phyloP scores from a whole-genome alignment of 148 eudicot species.

The Rhododendron ovatum region DNA sequence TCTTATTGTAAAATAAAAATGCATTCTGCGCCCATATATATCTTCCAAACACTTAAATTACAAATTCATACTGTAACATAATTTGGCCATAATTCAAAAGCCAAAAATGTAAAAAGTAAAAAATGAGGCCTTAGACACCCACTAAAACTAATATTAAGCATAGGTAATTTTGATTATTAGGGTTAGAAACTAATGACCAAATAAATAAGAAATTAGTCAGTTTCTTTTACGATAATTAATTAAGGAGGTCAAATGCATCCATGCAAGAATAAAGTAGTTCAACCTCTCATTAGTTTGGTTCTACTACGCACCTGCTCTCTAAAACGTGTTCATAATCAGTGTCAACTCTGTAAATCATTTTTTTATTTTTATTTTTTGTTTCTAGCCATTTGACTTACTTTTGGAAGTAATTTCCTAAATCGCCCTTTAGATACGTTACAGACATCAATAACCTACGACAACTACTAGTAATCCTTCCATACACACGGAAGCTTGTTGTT shows the following conservation, averaged over 20 bases:
- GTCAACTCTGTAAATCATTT: not conserved
- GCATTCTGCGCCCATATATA: too few relatives aligned
- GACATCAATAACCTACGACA: not conserved
- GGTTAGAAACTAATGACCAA: too few relatives aligned
- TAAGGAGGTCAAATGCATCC: not conserved
- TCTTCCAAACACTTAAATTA: too few relatives aligned
- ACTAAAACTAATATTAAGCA: too few relatives aligned
- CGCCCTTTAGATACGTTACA: not conserved
- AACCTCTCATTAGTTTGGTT: not conserved
- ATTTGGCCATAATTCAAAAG: too few relatives aligned
- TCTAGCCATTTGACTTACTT: not conserved
- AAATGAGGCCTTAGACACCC: too few relatives aligned
- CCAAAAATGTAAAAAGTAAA: too few relatives aligned
- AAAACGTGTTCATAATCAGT: not conserved
- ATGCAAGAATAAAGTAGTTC: constrained; percentile 1
- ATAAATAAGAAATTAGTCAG: too few relatives aligned
- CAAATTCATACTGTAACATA: too few relatives aligned
- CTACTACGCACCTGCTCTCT: not conserved
- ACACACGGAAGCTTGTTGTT: not conserved
- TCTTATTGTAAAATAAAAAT: too few relatives aligned
- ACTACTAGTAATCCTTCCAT: not conserved
- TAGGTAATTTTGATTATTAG: too few relatives aligned
- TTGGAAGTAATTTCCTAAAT: not conserved
- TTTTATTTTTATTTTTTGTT: not conserved
- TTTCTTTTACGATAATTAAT: not conserved